Conservation (phyloP, 371 early-diverging fungal species). For the Circinella minor region DNA sequence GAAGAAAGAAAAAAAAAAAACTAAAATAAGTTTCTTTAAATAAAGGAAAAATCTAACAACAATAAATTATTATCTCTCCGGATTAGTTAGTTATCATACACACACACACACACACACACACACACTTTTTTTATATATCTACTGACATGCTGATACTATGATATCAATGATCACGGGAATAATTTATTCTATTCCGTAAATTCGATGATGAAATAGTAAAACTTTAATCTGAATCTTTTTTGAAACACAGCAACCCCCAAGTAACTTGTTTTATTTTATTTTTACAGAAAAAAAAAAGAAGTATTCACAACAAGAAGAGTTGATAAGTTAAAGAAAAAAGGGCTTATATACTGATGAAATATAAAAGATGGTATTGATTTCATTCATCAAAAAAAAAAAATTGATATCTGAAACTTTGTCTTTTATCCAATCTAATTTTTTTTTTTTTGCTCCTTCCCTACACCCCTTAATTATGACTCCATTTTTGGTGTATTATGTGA, state of each 20-base stretch:
- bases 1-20: slow-evolving; percentile 33
- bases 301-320: no score
- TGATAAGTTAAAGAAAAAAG: no score
- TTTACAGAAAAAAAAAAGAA: slow-evolving; percentile 3
- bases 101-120: background rate
- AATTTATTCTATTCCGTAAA: background rate
- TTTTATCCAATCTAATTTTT: background rate
- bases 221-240: slow-evolving; percentile 13
- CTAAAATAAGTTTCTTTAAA: background rate
- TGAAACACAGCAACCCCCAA: slow-evolving; percentile 10
- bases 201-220: slow-evolving; percentile 13
- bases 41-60: no score
- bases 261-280: background rate
- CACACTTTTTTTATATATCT: background rate
- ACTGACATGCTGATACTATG: slow-evolving; percentile 12
- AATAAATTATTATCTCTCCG: slow-evolving; percentile 3
- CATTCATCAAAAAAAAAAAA: background rate
- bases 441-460: background rate
- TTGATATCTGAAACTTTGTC: background rate
- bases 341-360: background rate
- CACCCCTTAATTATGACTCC: background rate
- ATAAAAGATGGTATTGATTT: background rate
- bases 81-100: slow-evolving; percentile 3
- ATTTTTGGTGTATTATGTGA: no score
- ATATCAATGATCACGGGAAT: slow-evolving; percentile 13